Evolutionary conservation across 371 early-diverging fungal genomes (phyloP).

Genomic region (Haplosporangium sp.): DNA sequence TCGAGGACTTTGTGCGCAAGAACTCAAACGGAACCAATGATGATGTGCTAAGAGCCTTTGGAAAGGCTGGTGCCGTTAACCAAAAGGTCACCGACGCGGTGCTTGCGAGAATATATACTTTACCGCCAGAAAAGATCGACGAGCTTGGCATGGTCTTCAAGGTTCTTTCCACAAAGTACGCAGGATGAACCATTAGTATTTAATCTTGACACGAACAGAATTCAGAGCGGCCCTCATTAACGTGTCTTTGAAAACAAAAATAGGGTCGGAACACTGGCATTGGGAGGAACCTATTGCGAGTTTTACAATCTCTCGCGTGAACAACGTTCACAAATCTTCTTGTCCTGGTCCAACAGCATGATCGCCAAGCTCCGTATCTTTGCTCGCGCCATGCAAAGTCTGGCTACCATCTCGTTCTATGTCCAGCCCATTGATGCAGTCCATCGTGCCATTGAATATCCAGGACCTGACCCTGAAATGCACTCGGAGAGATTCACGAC

Average conservation of each 20-base stretch:
- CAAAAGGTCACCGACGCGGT: constrained; percentile 25
- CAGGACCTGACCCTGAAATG: constrained; percentile 59
- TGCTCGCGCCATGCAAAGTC: constrained; percentile 21
- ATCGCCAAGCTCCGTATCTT: constrained; percentile 61
- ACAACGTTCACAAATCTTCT: constrained; percentile 62
- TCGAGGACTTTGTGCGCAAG: constrained; percentile 42
- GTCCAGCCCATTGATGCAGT: constrained; percentile 24
- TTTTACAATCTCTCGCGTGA: constrained; percentile 60
- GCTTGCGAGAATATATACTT: constrained; percentile 28
- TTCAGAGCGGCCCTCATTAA: not conserved
- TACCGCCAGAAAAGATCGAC: constrained; percentile 47
- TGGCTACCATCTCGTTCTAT: constrained; percentile 28
- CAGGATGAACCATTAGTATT: not conserved
- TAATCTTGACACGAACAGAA: not conserved
- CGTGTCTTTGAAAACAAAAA: not conserved
- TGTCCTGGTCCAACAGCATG: constrained; percentile 60
- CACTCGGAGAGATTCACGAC: constrained; percentile 51
- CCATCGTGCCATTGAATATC: constrained; percentile 59
- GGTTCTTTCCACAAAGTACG: constrained; percentile 51
- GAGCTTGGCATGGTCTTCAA: constrained; percentile 51
- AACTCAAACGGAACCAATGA: constrained; percentile 50
- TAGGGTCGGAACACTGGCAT: constrained; percentile 64
- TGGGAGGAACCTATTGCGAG: constrained; percentile 64
- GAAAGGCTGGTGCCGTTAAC: constrained; percentile 40
- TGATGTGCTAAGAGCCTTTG: constrained; percentile 39